Percentiles rank a stretch among this genome's conserved stretches.
These are phyloP conservation scores for Penicillium sp. DNA, from an alignment of 2,329 filamentous ascomycete genomes.

Conservation along the genomic window DNA sequence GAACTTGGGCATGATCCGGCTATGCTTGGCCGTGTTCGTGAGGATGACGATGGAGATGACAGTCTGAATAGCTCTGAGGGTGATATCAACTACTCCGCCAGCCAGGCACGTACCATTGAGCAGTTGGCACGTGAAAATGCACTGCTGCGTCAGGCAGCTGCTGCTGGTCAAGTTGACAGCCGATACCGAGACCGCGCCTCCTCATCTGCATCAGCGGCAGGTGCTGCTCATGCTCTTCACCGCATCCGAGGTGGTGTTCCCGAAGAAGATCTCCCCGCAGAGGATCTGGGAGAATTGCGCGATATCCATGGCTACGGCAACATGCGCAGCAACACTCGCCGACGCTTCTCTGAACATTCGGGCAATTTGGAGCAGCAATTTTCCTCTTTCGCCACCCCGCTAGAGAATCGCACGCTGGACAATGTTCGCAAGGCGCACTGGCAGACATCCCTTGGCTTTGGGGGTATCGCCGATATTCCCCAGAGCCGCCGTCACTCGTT, in stretches of 20 bases:
- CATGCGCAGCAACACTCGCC: conserved; percentile 33
- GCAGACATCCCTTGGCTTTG: conserved; percentile 48
- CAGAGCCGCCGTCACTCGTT: conserved; percentile 50
- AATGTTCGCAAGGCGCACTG: conserved; percentile 46
- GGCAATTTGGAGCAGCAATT: conserved; percentile 40
- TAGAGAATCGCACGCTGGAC: conserved; percentile 43
- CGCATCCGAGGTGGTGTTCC: conserved; percentile 40
- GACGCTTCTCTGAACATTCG: conserved; percentile 44
- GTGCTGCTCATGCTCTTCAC: conserved; percentile 32
- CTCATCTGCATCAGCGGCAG: conserved; percentile 36
- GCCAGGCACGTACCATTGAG: conserved; percentile 43
- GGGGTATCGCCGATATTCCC: conserved; percentile 41
- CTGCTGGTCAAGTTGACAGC: conserved; percentile 37
- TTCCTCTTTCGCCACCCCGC: conserved; percentile 28
- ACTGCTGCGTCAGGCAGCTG: conserved; percentile 42
- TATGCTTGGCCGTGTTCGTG: conserved; percentile 44
- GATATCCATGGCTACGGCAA: conserved; percentile 37
- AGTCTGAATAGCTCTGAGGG: conserved; percentile 37
- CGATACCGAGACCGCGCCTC: conserved; percentile 39
- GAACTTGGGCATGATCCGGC: conserved; percentile 44
- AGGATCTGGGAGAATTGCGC: conserved; percentile 43
- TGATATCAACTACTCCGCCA: conserved; percentile 33
- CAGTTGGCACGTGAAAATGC: conserved; percentile 46
- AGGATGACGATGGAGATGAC: conserved; percentile 45
- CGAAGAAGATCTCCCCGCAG: conserved; percentile 43